Conservation (phyloP, 805 yeast species). For the Metschnikowia continentalis region DNA sequence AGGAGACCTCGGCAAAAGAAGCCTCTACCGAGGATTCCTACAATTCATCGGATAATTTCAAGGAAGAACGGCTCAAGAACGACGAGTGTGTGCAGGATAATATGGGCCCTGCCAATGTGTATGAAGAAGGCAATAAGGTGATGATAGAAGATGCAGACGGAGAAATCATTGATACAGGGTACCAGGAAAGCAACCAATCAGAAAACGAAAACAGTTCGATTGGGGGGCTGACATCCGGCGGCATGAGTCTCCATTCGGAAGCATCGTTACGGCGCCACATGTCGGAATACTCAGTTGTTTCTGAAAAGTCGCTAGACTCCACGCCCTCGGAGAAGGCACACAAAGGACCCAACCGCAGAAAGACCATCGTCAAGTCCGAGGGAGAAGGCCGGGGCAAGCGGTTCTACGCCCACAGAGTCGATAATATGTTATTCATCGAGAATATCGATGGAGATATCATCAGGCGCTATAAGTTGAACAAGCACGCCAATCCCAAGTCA, state of each 20-base stretch:
- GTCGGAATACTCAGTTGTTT: slow-evolving; percentile 31
- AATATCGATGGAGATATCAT: slow-evolving; percentile 89
- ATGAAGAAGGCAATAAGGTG: slow-evolving; percentile 63
- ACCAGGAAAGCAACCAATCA: slow-evolving; percentile 12
- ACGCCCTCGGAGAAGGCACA: background rate
- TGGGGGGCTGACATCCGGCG: background rate
- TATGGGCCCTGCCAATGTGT: slow-evolving; percentile 32
- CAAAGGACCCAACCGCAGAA: slow-evolving; percentile 9
- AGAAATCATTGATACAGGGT: slow-evolving; percentile 63
- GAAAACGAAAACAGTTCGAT: background rate
- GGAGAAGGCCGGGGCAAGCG: slow-evolving; percentile 29
- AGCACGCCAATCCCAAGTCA: slow-evolving; percentile 31
- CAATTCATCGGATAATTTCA: background rate
- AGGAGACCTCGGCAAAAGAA: background rate
- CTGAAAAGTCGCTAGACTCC: slow-evolving; percentile 11
- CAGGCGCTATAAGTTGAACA: slow-evolving; percentile 71
- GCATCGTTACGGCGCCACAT: slow-evolving; percentile 36
- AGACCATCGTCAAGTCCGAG: slow-evolving; percentile 27
- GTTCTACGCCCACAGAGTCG: slow-evolving; percentile 70
- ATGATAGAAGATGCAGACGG: slow-evolving; percentile 83
- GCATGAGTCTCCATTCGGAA: slow-evolving; percentile 35
- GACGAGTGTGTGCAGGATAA: slow-evolving; percentile 2
- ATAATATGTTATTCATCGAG: slow-evolving; percentile 75
- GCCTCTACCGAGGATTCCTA: slow-evolving; percentile 2
- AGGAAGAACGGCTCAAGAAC: background rate